Evolutionary conservation across 768 basidiomycete genomes (phyloP), one percentile per base, ranked within the genome.

Genomic region (Russula dissimulans): DNA sequence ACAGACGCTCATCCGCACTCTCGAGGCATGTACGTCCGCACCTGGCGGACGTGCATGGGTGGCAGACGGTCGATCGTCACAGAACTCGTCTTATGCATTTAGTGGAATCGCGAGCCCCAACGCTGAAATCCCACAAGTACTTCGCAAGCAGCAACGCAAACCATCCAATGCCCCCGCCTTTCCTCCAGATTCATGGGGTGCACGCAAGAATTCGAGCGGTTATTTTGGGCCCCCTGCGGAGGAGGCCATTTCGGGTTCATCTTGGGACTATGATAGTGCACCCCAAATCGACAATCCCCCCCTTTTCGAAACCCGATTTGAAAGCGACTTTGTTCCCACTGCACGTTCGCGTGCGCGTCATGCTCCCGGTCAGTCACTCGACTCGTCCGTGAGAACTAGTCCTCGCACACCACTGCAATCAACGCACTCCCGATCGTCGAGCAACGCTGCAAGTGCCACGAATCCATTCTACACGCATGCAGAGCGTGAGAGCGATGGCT

Each of bases 11-110:
- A 84, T 91, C 60, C 79, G 81, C 56, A 85, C 87, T 2, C 76
- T 99, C 42, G 84, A 91, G 53, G 70, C 79, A 10, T 86, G 86
- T 64, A 87, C 87, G 3, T 83, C 86, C 22, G 70, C 85, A 67
- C 87, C 89, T 0, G 85, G 84, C 15, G 79, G 76, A 54, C 77
- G 83, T 29, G 74, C 75, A 51, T 95, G 91, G 91, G 71, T 89
- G 1, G 65, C 78, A 18, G 82, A 90, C 58, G 69, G 69, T 10
- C 69, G 69, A 46, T 72, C 59, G 8, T 49, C 63, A 39, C 29
- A 17, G 5, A 65, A 66, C 18, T 65, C 59, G 15, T 67, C 66
- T 8, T 91, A 92, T 71, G 77, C 76, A 15, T 92, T 92, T 61
- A 76, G 77, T 32, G 75, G 80, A n/a, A 60, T 77, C n/a, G 74